Conservation (phyloP, 164 flowering plant species). For the Aristolochia contorta region DNA sequence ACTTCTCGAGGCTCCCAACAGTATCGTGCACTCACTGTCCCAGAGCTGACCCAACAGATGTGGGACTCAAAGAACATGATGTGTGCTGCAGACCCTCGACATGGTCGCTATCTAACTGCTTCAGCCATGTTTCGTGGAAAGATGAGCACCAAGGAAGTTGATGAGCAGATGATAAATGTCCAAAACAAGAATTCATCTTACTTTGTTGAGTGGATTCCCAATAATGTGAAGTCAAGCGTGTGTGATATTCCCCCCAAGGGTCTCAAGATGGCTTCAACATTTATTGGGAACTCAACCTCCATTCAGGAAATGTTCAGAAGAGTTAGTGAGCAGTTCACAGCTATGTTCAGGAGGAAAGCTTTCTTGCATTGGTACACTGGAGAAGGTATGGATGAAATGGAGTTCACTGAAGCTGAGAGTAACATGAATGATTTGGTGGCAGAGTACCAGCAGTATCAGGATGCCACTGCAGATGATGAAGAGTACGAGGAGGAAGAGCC, state of each 20-base stretch:
- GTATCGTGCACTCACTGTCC: slow-evolving; percentile 8
- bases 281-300: slow-evolving; percentile 18
- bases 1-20: slow-evolving; percentile 14
- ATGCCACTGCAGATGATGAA: slow-evolving; percentile 16
- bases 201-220: slow-evolving; percentile 20
- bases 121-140: slow-evolving; percentile 14
- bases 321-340: slow-evolving; percentile 12
- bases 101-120: slow-evolving; percentile 12
- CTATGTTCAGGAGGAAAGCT: slow-evolving; percentile 13
- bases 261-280: slow-evolving; percentile 17
- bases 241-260: slow-evolving; percentile 20
- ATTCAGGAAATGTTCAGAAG: slow-evolving; percentile 15
- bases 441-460: slow-evolving; percentile 5
- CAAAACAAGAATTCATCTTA: slow-evolving; percentile 20
- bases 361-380: slow-evolving; percentile 17
- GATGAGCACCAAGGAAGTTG: slow-evolving; percentile 17
- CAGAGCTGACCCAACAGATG: slow-evolving; percentile 15
- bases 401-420: slow-evolving; percentile 17
- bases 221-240: slow-evolving; percentile 20
- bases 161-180: slow-evolving; percentile 18
- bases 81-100: slow-evolving; percentile 16
- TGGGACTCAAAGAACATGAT: slow-evolving; percentile 16
- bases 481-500: slow-evolving; percentile 9
- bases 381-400: slow-evolving; percentile 17
- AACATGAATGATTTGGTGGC: slow-evolving; percentile 14